phyloP scores from a whole-genome alignment of 257 asterid genomes.

The Thymus mandschuricus region DNA sequence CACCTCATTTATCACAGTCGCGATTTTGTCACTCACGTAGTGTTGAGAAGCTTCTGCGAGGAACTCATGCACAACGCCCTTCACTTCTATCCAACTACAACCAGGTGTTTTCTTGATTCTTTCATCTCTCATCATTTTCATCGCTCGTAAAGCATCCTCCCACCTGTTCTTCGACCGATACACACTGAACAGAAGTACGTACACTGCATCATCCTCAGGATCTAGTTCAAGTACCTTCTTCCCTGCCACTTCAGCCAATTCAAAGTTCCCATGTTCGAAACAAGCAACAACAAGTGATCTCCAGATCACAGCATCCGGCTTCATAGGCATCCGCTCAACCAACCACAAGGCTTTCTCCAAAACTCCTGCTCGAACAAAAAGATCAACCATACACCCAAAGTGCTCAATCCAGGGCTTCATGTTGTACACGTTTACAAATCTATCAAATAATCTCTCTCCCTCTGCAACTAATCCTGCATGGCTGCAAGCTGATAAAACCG shows the following conservation, averaged over 20 bases:
- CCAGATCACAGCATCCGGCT: slow-evolving; percentile 82
- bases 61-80: slow-evolving; percentile 77
- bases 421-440: slow-evolving; percentile 28
- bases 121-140: slow-evolving; percentile 67
- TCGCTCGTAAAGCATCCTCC: slow-evolving; percentile 57
- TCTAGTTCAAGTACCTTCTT: slow-evolving; percentile 60
- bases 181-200: slow-evolving; percentile 61
- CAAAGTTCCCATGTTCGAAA: slow-evolving; percentile 49
- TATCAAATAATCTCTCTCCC: slow-evolving; percentile 63
- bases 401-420: slow-evolving; percentile 60
- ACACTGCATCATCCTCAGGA: slow-evolving; percentile 68
- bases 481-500: slow-evolving; percentile 75
- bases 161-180: slow-evolving; percentile 59
- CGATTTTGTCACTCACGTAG: slow-evolving; percentile 28
- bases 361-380: slow-evolving; percentile 69
- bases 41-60: slow-evolving; percentile 54
- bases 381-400: slow-evolving; percentile 81
- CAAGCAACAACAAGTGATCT: slow-evolving; percentile 67
- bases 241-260: slow-evolving; percentile 67
- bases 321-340: slow-evolving; percentile 64
- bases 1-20: slow-evolving; percentile 45
- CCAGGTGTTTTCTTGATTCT: slow-evolving; percentile 81
- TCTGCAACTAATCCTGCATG: slow-evolving; percentile 73
- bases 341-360: slow-evolving; percentile 53
- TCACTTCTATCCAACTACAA: slow-evolving; percentile 88